Evolutionary conservation across 805 yeast genomes (phyloP).

Genomic region (Candida vaughaniae): DNA sequence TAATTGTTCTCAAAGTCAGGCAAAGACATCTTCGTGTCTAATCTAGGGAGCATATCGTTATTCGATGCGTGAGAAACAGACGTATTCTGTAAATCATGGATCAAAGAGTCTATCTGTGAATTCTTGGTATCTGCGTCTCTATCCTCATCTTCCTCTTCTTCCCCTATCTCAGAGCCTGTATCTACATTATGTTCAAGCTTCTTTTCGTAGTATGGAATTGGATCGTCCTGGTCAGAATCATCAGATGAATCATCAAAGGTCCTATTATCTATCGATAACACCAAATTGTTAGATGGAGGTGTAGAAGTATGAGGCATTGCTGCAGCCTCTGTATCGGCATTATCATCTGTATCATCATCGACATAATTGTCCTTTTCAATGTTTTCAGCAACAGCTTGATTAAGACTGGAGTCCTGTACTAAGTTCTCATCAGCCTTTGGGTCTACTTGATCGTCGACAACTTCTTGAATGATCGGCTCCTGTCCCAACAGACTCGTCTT

Average conservation of each 20-base stretch:
- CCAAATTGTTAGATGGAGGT: conserved; percentile 10
- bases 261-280: conserved; percentile 23
- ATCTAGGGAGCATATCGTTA: conserved; percentile 17
- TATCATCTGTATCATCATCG: neutral
- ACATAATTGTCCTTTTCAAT: neutral
- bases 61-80: conserved; percentile 8
- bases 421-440: neutral
- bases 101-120: conserved; percentile 37
- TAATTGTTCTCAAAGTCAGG: conserved; percentile 28
- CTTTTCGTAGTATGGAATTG: conserved; percentile 16
- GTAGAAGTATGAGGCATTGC: neutral
- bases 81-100: conserved; percentile 32
- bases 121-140: neutral
- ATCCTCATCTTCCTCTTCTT: neutral
- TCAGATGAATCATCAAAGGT: conserved; percentile 12
- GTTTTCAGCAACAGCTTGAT: neutral
- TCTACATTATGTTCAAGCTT: conserved; percentile 4
- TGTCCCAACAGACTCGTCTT: conserved; percentile 13
- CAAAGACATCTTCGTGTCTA: conserved; percentile 23
- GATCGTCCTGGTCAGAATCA: conserved; percentile 11
- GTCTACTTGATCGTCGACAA: conserved; percentile 14
- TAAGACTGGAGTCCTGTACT: neutral
- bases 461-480: conserved; percentile 17
- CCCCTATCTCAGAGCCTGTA: neutral
- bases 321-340: neutral